Percentiles rank a stretch among this genome's conserved stretches.
phyloP scores from a whole-genome alignment of 208 protist genomes.

The Porcisia hertigi region DNA sequence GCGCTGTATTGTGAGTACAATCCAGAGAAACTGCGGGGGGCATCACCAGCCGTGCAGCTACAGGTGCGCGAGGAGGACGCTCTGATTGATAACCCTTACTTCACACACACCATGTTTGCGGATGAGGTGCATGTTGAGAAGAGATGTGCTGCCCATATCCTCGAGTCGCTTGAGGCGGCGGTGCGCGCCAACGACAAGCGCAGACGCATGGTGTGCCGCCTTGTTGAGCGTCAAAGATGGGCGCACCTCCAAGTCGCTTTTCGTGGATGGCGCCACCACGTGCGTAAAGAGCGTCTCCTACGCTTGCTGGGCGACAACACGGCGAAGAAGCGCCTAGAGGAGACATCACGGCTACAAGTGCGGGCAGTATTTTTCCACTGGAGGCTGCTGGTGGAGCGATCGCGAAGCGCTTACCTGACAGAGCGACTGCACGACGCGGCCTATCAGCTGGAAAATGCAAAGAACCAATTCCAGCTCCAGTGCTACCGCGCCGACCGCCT shows the following conservation, averaged over 20 bases:
- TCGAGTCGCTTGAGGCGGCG: slow-evolving; percentile 37
- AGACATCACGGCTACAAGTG: slow-evolving; percentile 32
- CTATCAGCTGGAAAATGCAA: slow-evolving; percentile 84
- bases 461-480: slow-evolving; percentile 91
- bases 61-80: slow-evolving; percentile 48
- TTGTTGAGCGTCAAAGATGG: slow-evolving; percentile 31
- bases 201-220: slow-evolving; percentile 37
- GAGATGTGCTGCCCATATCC: slow-evolving; percentile 33
- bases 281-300: slow-evolving; percentile 37
- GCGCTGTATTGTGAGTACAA: slow-evolving; percentile 79
- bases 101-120: slow-evolving; percentile 84
- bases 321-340: slow-evolving; percentile 31
- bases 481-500: slow-evolving; percentile 82
- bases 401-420: slow-evolving; percentile 71
- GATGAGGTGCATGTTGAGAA: slow-evolving; percentile 56
- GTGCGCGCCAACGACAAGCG: slow-evolving; percentile 49
- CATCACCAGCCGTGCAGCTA: slow-evolving; percentile 55
- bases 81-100: slow-evolving; percentile 73
- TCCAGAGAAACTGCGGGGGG: slow-evolving; percentile 33
- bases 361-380: slow-evolving; percentile 66
- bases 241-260: slow-evolving; percentile 37
- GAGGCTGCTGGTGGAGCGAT: slow-evolving; percentile 66
- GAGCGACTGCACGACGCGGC: slow-evolving; percentile 84
- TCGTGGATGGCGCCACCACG: slow-evolving; percentile 55
- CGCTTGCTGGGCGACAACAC: slow-evolving; percentile 42